Percentiles rank a stretch among this genome's conserved stretches.
These are phyloP conservation scores for Hibiscus mutabilis DNA, from an alignment of 345 rosid species.

Conservation along the genomic window DNA sequence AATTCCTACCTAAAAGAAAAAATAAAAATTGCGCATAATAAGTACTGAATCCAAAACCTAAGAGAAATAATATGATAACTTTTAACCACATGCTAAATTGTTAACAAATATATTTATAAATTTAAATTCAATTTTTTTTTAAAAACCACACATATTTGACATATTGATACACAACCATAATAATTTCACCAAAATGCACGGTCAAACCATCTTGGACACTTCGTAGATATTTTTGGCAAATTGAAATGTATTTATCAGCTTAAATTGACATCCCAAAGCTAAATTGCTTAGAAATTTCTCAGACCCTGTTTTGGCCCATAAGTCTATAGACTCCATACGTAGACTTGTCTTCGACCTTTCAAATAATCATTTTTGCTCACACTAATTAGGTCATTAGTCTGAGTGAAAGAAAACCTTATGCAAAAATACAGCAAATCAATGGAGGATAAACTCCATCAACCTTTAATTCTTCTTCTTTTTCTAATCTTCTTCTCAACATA, in stretches of 20 bases:
- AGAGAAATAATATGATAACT: too few species aligned
- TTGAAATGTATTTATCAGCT: background rate
- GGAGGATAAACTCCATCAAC: constrained; percentile 5
- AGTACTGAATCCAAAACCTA: too few species aligned
- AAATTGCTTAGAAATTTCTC: background rate
- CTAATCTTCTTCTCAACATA: background rate
- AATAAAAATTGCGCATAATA: too few species aligned
- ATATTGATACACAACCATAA: too few species aligned
- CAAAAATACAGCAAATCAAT: constrained; percentile 3
- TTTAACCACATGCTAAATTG: too few species aligned
- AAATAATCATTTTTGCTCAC: background rate
- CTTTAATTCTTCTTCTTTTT: background rate
- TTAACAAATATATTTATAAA: too few species aligned
- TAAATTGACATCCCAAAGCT: background rate
- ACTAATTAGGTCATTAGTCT: background rate
- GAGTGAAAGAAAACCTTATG: background rate
- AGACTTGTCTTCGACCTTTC: background rate
- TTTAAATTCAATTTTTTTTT: too few species aligned
- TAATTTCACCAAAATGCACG: too few species aligned
- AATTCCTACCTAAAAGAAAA: too few species aligned
- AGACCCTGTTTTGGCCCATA: background rate
- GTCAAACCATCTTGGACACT: too few species aligned
- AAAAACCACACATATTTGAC: too few species aligned
- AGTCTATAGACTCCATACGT: background rate
- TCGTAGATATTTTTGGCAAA: too few species aligned